phyloP scores from a whole-genome alignment of 108 stramenopile species.

The Parietichytrium sp. region DNA sequence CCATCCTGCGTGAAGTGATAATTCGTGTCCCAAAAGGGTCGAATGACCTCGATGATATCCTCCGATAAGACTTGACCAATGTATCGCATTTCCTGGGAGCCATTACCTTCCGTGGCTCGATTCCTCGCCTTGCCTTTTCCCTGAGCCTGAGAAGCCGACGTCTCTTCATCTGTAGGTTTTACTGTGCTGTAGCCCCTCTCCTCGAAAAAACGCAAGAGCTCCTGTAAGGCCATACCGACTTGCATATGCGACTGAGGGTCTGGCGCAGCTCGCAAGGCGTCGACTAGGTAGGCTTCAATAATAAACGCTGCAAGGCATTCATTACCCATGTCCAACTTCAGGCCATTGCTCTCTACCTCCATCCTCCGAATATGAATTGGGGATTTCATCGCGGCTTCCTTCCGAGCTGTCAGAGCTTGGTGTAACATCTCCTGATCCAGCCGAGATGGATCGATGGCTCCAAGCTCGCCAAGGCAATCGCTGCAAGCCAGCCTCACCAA shows the following conservation, averaged over 20 bases:
- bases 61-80: too few relatives aligned
- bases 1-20: not conserved
- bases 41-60: not conserved
- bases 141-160: too few relatives aligned
- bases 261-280: constrained; percentile 10
- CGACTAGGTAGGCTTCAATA: constrained; percentile 6
- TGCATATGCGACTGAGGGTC: constrained; percentile 36
- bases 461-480: constrained; percentile 52
- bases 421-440: constrained; percentile 25
- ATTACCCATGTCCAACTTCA: constrained; percentile 31
- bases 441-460: constrained; percentile 54
- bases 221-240: constrained; percentile 16
- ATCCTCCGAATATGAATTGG: too few relatives aligned
- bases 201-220: not conserved
- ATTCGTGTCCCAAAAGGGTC: constrained; percentile 29
- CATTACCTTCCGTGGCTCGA: too few relatives aligned
- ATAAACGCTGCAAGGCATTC: not conserved
- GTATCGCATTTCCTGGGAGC: too few relatives aligned
- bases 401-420: not conserved
- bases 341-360: too few relatives aligned
- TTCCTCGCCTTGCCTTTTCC: too few relatives aligned
- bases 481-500: not conserved
- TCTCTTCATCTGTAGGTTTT: too few relatives aligned
- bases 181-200: not conserved
- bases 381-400: too few relatives aligned